Conservation (phyloP, 2,329 filamentous ascomycete genomes). For the Cordyceps sp. region DNA sequence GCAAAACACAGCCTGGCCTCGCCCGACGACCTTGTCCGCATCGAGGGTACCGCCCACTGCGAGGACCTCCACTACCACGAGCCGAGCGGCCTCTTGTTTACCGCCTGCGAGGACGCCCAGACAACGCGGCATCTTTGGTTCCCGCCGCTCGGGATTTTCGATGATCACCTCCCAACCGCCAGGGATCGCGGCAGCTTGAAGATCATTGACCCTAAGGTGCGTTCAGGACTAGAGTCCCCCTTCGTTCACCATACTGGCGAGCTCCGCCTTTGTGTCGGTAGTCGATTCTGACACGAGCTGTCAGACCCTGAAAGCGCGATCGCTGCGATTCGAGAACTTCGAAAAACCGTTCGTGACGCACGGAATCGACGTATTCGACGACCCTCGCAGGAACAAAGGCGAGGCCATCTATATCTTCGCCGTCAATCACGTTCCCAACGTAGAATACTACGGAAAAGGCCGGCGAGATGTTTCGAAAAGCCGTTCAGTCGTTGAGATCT, state of each 20-base stretch:
- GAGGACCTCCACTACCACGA: slow-evolving; percentile 43
- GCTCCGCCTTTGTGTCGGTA: too few species aligned
- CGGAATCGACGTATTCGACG: slow-evolving; percentile 41
- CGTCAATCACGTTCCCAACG: slow-evolving; percentile 40
- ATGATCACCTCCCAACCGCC: slow-evolving; percentile 17
- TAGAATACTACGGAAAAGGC: slow-evolving; percentile 14
- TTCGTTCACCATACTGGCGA: slow-evolving; percentile 20
- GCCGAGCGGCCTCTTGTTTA: slow-evolving; percentile 31
- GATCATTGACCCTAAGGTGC: slow-evolving; percentile 35
- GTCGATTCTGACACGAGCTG: too few species aligned
- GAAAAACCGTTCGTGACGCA: slow-evolving; percentile 37
- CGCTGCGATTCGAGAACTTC: slow-evolving; percentile 33
- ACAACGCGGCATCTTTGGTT: slow-evolving; percentile 32
- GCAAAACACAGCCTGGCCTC: background rate
- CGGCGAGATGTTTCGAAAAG: slow-evolving; percentile 16
- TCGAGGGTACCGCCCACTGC: slow-evolving; percentile 36
- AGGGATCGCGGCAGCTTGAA: slow-evolving; percentile 27
- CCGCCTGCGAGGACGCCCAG: slow-evolving; percentile 33
- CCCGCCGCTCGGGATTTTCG: slow-evolving; percentile 25
- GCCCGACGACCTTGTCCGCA: slow-evolving; percentile 17
- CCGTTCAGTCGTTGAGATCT: slow-evolving; percentile 39
- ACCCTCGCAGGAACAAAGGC: slow-evolving; percentile 17
- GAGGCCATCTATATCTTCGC: slow-evolving; percentile 40
- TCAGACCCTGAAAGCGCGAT: slow-evolving; percentile 14
- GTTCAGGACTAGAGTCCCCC: slow-evolving; percentile 4